Percentiles rank a stretch among this genome's conserved stretches.
phyloP scores from a whole-genome alignment of 2,329 filamentous ascomycete genomes.

The Thielaviopsis euricoi region DNA sequence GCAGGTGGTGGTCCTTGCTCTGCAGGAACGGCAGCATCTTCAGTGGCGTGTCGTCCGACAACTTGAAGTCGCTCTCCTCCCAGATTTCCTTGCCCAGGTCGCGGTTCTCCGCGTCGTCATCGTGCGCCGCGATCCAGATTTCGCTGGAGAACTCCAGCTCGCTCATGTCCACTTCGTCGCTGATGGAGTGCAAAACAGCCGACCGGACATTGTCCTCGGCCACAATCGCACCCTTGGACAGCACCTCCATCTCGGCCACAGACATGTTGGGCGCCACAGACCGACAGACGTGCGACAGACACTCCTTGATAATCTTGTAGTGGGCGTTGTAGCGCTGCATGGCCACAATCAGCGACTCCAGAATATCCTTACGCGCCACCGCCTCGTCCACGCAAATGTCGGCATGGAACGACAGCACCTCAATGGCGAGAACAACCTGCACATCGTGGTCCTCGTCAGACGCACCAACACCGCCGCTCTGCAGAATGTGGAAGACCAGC shows the following conservation, averaged over 20 bases:
- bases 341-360: conserved; percentile 55
- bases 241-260: conserved; percentile 51
- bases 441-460: conserved; percentile 68
- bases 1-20: conserved; percentile 63
- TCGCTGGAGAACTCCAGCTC: conserved; percentile 76
- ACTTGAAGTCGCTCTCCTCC: conserved; percentile 75
- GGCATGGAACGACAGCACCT: conserved; percentile 80
- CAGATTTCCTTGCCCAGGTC: conserved; percentile 78
- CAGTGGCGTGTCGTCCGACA: conserved; percentile 46
- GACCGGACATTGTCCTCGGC: conserved; percentile 65
- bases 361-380: conserved; percentile 58
- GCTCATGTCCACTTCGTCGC: conserved; percentile 79
- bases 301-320: conserved; percentile 90
- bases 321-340: conserved; percentile 87
- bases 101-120: conserved; percentile 74
- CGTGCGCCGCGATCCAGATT: conserved; percentile 85
- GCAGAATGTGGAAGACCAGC: conserved; percentile 61
- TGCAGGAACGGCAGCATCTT: conserved; percentile 65
- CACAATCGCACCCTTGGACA: conserved; percentile 67
- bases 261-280: conserved; percentile 71
- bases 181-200: conserved; percentile 75
- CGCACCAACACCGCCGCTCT: conserved; percentile 59
- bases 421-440: conserved; percentile 74
- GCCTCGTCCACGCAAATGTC: conserved; percentile 57
- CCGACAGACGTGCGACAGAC: conserved; percentile 69